A percentile compares a stretch with the other conserved stretches of the same genome.
Conservation (phyloP, 2,329 filamentous ascomycete genomes). For the Botrytis pseudocinerea region DNA sequence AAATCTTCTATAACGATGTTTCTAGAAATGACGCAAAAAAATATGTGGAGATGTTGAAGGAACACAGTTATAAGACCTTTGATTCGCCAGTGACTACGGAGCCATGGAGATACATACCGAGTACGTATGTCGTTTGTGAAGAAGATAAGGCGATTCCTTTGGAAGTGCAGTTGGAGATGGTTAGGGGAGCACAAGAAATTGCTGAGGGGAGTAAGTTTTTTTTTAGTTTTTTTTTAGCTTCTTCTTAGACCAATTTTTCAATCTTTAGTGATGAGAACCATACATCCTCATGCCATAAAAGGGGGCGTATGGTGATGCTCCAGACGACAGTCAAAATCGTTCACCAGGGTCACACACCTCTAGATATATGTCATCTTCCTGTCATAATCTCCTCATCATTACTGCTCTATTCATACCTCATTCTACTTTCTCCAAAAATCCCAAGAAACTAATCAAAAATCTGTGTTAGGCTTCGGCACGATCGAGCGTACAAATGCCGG, state of each 20-base stretch:
- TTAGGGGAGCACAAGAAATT: conserved; percentile 29
- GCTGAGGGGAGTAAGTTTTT: not conserved
- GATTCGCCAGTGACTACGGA: conserved; percentile 38
- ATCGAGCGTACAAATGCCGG: conserved; percentile 29
- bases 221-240: not conserved
- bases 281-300: not conserved
- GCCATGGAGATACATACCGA: conserved; percentile 45
- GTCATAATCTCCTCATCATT: not conserved
- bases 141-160: conserved; percentile 44
- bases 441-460: not conserved
- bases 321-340: not conserved
- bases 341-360: not conserved
- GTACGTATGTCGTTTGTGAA: conserved; percentile 46
- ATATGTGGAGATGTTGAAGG: conserved; percentile 32
- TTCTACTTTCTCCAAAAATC: not conserved
- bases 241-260: too few species aligned
- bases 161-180: conserved; percentile 43
- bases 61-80: conserved; percentile 38
- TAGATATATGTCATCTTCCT: not conserved
- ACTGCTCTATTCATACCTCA: not conserved
- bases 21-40: conserved; percentile 31
- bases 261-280: too few species aligned
- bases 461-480: not conserved
- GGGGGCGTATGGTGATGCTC: not conserved
- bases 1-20: conserved; percentile 44